Base-by-base conservation (phyloP, 345 rosid genomes). In the Garcia nutans region DNA sequence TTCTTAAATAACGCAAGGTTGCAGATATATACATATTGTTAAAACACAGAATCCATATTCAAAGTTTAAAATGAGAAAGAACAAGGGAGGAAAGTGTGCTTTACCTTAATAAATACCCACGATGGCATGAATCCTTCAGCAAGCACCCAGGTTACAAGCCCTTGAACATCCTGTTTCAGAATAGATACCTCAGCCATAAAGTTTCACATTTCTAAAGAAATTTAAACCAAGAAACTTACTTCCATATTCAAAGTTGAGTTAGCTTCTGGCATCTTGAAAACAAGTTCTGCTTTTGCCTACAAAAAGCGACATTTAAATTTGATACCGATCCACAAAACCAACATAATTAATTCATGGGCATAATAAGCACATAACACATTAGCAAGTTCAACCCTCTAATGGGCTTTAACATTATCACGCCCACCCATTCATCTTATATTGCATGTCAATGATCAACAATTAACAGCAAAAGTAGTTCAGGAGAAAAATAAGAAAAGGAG, bases 91-190 rank as follows among this genome's bases (percentile, higher is more conserved):
- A 60, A 16, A 33, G 59, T 17, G 42, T 19, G 45, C 24, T 52
- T 77, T 82, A 90, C 99, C 92, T 93, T 96, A 24, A 93, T 86
- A 82, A 93, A 86, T 7, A 89, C 89, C 99, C 99, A 95, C 5
- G 96, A 81, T 26, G 99, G 99, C 96, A 92, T 93, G 78, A 70
- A 86, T 23, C 98, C 99, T 72, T 96, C 94, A 24, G 87, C 92
- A 79, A 96, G 92, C 74, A 96, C 99, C 98, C 98, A 96, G n/a
- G 96, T 90, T 50, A 96, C 93, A 83, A 96, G 96, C 65, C 97
- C 98, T 76, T 92, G 96, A 80, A 96, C 87, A 68, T 96, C 99
- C 99, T 93, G 79, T 66, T 50, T 74, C 84, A 85, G 23, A 61
- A 81, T 33, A 73, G 49, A 77, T 45, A 63, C 68, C 9, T 22